These are phyloP conservation scores for Dryadomyces quercus-mongolicae DNA, from an alignment of 2,329 filamentous ascomycete genomes.

Conservation along the genomic window DNA sequence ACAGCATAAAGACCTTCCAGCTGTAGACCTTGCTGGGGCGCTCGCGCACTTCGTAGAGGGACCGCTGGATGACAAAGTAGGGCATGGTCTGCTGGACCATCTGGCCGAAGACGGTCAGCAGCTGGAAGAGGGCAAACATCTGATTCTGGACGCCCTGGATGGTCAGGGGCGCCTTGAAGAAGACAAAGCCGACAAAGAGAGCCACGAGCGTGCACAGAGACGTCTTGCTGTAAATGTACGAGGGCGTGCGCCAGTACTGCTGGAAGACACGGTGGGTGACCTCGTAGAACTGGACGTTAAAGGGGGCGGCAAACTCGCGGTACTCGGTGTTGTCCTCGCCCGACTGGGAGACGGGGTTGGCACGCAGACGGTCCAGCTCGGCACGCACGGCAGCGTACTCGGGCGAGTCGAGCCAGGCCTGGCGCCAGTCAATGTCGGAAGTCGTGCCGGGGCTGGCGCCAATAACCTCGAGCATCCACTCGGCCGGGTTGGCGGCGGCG, in stretches of 20 bases:
- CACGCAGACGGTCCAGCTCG: conserved; percentile 45
- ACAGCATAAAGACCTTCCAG: conserved; percentile 76
- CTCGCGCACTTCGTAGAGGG: conserved; percentile 75
- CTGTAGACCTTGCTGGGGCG: conserved; percentile 74
- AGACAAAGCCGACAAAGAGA: conserved; percentile 74
- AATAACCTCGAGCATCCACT: conserved; percentile 61
- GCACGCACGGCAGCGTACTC: conserved; percentile 43
- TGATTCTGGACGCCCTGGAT: conserved; percentile 76
- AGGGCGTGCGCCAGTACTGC: conserved; percentile 73
- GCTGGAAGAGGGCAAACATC: conserved; percentile 77
- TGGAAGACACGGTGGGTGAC: conserved; percentile 68
- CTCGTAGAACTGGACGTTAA: conserved; percentile 52
- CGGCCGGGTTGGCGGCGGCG: conserved; percentile 61
- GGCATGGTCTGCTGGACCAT: conserved; percentile 75
- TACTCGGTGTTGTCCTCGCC: conserved; percentile 29
- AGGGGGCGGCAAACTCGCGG: conserved; percentile 71
- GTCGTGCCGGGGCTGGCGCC: conserved; percentile 52
- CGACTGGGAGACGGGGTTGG: conserved; percentile 24
- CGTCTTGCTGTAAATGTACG: conserved; percentile 78
- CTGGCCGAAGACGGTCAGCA: conserved; percentile 71
- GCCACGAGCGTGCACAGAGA: conserved; percentile 51
- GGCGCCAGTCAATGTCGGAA: conserved; percentile 53
- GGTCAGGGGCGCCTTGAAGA: conserved; percentile 59
- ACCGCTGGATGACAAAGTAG: conserved; percentile 70
- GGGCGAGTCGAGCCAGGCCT: conserved; percentile 45